Conservation (phyloP, 805 yeast genomes). For the Candida ovalis region DNA sequence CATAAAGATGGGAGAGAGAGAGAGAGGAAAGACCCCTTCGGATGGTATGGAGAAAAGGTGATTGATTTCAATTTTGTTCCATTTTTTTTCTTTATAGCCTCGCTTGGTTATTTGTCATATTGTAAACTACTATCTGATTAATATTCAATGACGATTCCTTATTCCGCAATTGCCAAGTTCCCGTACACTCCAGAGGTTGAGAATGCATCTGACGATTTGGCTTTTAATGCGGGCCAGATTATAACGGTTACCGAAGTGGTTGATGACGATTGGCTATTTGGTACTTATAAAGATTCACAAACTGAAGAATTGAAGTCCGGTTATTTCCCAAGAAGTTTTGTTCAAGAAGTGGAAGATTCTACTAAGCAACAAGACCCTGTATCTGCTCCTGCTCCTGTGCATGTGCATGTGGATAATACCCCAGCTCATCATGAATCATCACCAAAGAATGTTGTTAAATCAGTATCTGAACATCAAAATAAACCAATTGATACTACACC, state of each 20-base stretch:
- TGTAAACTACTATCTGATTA: background rate
- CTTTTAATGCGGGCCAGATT: constrained; percentile 61
- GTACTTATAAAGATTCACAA: constrained; percentile 43
- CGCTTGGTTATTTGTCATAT: background rate
- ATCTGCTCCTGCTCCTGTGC: background rate
- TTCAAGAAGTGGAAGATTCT: constrained; percentile 33
- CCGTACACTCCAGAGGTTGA: constrained; percentile 32
- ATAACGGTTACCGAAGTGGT: constrained; percentile 76
- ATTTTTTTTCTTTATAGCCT: background rate
- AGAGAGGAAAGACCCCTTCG: background rate
- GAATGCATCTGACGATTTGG: constrained; percentile 83
- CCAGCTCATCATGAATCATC: background rate
- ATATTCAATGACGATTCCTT: constrained; percentile 24
- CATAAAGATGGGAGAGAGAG: background rate
- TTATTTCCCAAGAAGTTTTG: constrained; percentile 86
- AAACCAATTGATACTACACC: background rate
- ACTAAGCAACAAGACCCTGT: constrained; percentile 2
- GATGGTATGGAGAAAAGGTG: background rate
- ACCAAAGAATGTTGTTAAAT: background rate
- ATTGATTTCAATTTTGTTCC: background rate
- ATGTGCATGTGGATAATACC: too few species aligned
- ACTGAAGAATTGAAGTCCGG: constrained; percentile 55
- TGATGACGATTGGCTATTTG: constrained; percentile 91
- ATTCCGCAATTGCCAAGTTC: constrained; percentile 27
- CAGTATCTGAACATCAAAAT: background rate